Percentiles rank a stretch among this genome's conserved stretches.
phyloP scores from a whole-genome alignment of 192 early-diverging fungal species.

The Mortierella alpina region DNA sequence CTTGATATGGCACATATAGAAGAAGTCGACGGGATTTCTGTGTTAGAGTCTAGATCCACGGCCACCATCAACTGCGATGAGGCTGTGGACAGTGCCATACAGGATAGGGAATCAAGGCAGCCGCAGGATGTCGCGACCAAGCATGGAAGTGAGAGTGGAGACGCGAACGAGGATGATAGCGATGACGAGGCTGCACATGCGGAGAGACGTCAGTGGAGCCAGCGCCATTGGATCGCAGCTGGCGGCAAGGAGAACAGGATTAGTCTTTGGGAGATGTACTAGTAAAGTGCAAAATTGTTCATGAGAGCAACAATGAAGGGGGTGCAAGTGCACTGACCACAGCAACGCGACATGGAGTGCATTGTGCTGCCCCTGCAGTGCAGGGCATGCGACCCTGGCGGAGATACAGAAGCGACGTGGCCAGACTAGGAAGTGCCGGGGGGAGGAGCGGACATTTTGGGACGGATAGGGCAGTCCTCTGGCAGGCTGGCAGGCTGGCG shows the following conservation, averaged over 20 bases:
- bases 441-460: too few relatives aligned
- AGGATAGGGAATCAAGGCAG: background rate
- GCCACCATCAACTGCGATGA: background rate
- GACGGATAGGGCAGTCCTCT: too few relatives aligned
- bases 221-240: conserved; percentile 48
- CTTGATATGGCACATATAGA: conserved; percentile 40
- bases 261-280: conserved; percentile 59
- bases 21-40: background rate
- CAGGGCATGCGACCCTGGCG: too few relatives aligned
- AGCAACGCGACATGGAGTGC: too few relatives aligned
- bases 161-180: conserved; percentile 15
- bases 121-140: background rate
- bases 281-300: background rate
- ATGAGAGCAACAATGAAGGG: too few relatives aligned
- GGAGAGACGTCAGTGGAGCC: conserved; percentile 7
- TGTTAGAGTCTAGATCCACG: too few relatives aligned
- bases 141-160: conserved; percentile 7
- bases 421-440: too few relatives aligned
- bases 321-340: too few relatives aligned
- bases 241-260: conserved; percentile 54
- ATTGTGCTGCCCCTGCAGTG: too few relatives aligned
- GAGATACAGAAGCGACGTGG: too few relatives aligned
- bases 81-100: background rate
- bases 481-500: too few relatives aligned
- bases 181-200: conserved; percentile 24